A percentile compares a stretch with the other conserved stretches of the same genome.
phyloP scores from a whole-genome alignment of 164 flowering plant species.

The Sextonia rubra region DNA sequence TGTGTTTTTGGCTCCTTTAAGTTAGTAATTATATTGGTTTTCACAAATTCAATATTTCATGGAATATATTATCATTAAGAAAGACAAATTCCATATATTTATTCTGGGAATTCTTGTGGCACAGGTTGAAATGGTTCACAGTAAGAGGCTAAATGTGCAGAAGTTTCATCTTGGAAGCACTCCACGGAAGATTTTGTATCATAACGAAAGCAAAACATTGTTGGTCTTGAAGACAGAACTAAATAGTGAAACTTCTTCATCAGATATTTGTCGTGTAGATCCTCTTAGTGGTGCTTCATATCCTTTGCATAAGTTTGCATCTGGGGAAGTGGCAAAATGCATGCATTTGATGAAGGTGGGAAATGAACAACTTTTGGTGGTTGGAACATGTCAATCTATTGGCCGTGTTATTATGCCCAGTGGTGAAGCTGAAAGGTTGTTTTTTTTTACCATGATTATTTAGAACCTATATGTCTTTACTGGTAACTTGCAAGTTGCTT shows the following conservation, averaged over 20 bases:
- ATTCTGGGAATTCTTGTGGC: slow-evolving; percentile 2
- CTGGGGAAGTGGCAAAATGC: slow-evolving; percentile 83
- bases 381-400: slow-evolving; percentile 80
- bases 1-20: too few relatives aligned
- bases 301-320: slow-evolving; percentile 60
- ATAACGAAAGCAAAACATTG: slow-evolving; percentile 72
- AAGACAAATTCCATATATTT: too few relatives aligned
- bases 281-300: slow-evolving; percentile 74
- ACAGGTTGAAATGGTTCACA: slow-evolving; percentile 93
- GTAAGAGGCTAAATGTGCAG: slow-evolving; percentile 93
- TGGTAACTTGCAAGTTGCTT: background rate
- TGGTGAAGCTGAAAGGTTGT: slow-evolving; percentile 97
- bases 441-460: background rate
- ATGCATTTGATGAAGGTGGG: slow-evolving; percentile 85
- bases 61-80: too few relatives aligned
- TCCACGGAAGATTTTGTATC: slow-evolving; percentile 85
- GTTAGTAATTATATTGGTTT: too few relatives aligned
- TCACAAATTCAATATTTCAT: too few relatives aligned
- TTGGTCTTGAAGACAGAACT: slow-evolving; percentile 86
- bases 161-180: slow-evolving; percentile 87
- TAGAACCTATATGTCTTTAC: background rate
- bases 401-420: slow-evolving; percentile 95
- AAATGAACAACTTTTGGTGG: slow-evolving; percentile 69
- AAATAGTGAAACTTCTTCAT: slow-evolving; percentile 43
- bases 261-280: slow-evolving; percentile 91